Evolutionary conservation across 352 stramenopile genomes (phyloP), one percentile per base, ranked within the genome.

Genomic region (Blastocystis sp.): DNA sequence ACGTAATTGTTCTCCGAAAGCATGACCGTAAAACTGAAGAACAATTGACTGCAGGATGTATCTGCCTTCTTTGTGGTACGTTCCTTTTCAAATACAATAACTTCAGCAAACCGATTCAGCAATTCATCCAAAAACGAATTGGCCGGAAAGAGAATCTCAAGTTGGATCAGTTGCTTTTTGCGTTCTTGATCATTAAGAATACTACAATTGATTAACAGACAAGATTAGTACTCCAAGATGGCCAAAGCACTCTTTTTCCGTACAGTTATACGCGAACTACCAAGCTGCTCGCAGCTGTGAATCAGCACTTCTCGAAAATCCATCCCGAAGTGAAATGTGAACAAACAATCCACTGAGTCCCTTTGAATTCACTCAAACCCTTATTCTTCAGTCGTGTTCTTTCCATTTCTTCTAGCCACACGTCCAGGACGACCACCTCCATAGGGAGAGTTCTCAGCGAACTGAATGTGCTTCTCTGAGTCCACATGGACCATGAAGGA

Each of bases 161-260:
- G 4, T 27, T 83, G 71, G 21, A 83, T 65, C 29, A 83, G 37
- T 42, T 65, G 54, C 16, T 63, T 65, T 51, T 66, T 83, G n/a
- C 52, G 56, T 32, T 83, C 71, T 43, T 83, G 71, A n/a, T 83
- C 71, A 51, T 83, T 83, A 24, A 83, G 71, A 16, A 83, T 59
- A 14, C 71, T 83, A 49, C 11, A 46, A 29, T 19, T 29, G 2
- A 83, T 46, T 24, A 5, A 67, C 7, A 6, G 9, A 27, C 16
- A 0, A 67, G 14, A 2, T 21, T 3, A 39, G 32, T 32, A 83
- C 71, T 63, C 52, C n/a, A 66, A 51, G 14, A 83, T 65, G 6
- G 71, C 46, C 29, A 42, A 21, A 0, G 46, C 51, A n/a, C 29
- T 54, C 19, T 83, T 83, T 21, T 61, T 67, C 27, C 71, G 3